Percentiles rank a stretch among this genome's conserved stretches.
These are phyloP conservation scores for Penicillium coffeae DNA, from an alignment of 495 filamentous ascomycete genomes.

Conservation along the genomic window DNA sequence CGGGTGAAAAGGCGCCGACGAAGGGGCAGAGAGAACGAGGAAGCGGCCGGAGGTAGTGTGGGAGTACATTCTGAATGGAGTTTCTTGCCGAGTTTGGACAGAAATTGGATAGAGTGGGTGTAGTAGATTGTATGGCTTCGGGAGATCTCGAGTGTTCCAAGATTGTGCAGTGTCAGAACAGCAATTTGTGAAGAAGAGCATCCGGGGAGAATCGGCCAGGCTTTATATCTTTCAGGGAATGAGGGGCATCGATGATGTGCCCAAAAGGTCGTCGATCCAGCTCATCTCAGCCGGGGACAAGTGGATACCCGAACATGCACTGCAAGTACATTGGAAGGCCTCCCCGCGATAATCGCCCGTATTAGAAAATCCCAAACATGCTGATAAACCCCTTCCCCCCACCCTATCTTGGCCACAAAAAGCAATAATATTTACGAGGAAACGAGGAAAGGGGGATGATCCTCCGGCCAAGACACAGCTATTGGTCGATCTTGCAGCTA, in stretches of 20 bases:
- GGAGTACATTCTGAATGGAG: conserved; percentile 34
- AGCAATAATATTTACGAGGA: conserved; percentile 8
- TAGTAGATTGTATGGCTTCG: background rate
- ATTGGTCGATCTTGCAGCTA: conserved; percentile 15
- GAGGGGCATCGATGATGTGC: conserved; percentile 26
- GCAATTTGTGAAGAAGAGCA: conserved; percentile 1
- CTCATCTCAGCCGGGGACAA: conserved; percentile 20
- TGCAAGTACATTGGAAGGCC: conserved; percentile 15
- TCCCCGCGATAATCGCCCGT: conserved; percentile 23
- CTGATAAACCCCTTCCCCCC: conserved; percentile 2
- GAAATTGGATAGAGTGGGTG: background rate
- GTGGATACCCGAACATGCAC: conserved; percentile 23
- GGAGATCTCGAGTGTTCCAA: background rate
- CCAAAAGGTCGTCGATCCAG: conserved; percentile 29
- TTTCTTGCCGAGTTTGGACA: conserved; percentile 7
- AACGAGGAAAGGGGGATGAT: background rate
- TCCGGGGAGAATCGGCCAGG: conserved; percentile 23
- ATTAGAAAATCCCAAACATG: conserved; percentile 19
- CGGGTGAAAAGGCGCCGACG: conserved; percentile 17
- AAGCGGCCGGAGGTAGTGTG: conserved; percentile 33
- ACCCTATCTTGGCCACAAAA: conserved; percentile 24
- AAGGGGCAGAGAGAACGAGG: conserved; percentile 30
- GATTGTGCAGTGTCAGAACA: no score
- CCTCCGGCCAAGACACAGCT: conserved; percentile 27
- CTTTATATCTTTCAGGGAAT: conserved; percentile 32